These are phyloP conservation scores for Beauveria rudraprayagi DNA, from an alignment of 2,329 filamentous ascomycete species.

Conservation along the genomic window DNA sequence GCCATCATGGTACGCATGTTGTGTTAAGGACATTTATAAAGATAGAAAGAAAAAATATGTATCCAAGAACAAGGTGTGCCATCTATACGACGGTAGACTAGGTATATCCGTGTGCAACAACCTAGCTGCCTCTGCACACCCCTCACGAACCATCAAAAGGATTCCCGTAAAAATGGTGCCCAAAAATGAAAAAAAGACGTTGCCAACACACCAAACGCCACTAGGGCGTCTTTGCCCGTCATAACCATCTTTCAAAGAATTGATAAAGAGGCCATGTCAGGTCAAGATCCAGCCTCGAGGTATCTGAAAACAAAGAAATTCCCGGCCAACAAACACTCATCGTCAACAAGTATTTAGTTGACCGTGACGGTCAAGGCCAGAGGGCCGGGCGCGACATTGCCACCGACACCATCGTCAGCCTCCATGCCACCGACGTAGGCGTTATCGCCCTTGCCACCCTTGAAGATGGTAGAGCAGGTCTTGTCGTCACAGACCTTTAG, in stretches of 20 bases:
- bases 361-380: slow-evolving; percentile 25
- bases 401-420: slow-evolving; percentile 30
- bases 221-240: slow-evolving; percentile 9
- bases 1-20: background rate
- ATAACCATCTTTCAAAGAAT: background rate
- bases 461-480: slow-evolving; percentile 33
- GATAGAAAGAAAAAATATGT: slow-evolving; percentile 5
- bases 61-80: slow-evolving; percentile 11
- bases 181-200: background rate
- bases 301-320: slow-evolving; percentile 5
- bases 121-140: slow-evolving; percentile 2
- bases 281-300: slow-evolving; percentile 9
- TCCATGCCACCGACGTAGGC: slow-evolving; percentile 32
- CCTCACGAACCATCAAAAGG: background rate
- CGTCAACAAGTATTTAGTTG: slow-evolving; percentile 16
- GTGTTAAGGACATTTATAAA: background rate
- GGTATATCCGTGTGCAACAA: background rate
- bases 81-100: slow-evolving; percentile 3
- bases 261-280: background rate
- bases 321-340: background rate
- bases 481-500: slow-evolving; percentile 30
- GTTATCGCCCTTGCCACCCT: slow-evolving; percentile 27
- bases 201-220: slow-evolving; percentile 11
- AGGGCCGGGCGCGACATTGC: slow-evolving; percentile 27
- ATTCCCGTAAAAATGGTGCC: background rate